Conservation (phyloP, 73 alveolate genomes). For the Uronychia setigera region DNA sequence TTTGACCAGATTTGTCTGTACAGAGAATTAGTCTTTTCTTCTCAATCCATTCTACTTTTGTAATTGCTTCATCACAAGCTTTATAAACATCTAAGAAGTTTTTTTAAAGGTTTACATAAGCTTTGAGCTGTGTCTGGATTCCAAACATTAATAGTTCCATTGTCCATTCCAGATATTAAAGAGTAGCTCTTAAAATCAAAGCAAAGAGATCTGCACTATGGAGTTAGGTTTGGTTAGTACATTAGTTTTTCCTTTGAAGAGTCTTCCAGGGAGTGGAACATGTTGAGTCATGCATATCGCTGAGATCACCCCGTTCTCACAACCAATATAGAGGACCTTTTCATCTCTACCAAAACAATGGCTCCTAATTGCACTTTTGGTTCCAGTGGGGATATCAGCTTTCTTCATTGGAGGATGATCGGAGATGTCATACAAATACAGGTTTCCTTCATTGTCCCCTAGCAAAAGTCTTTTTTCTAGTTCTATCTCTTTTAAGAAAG, state of each 20-base stretch:
- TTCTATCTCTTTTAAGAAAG: slow-evolving; percentile 14
- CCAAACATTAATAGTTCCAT: slow-evolving; percentile 55
- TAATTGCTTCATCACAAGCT: background rate
- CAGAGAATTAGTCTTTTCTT: background rate
- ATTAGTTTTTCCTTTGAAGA: slow-evolving; percentile 57
- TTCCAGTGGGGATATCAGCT: slow-evolving; percentile 37
- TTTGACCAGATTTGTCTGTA: background rate
- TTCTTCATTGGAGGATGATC: slow-evolving; percentile 35
- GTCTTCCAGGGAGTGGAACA: slow-evolving; percentile 28
- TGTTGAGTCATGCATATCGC: slow-evolving; percentile 14
- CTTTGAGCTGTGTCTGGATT: slow-evolving; percentile 54
- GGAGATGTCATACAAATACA: slow-evolving; percentile 23
- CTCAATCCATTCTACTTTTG: background rate
- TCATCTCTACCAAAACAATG: background rate
- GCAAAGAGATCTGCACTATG: slow-evolving; percentile 48
- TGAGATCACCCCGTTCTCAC: background rate
- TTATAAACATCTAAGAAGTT: background rate
- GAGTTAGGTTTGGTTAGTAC: slow-evolving; percentile 42
- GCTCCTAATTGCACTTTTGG: slow-evolving; percentile 8
- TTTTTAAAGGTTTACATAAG: slow-evolving; percentile 4
- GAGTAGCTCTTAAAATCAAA: slow-evolving; percentile 36
- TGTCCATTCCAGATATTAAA: slow-evolving; percentile 53
- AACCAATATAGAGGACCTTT: background rate
- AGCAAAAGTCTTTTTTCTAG: slow-evolving; percentile 33
- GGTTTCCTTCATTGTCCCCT: slow-evolving; percentile 51